These are phyloP conservation scores for Bisporella sp. DNA, from an alignment of 2,329 filamentous ascomycete genomes.

Conservation along the genomic window DNA sequence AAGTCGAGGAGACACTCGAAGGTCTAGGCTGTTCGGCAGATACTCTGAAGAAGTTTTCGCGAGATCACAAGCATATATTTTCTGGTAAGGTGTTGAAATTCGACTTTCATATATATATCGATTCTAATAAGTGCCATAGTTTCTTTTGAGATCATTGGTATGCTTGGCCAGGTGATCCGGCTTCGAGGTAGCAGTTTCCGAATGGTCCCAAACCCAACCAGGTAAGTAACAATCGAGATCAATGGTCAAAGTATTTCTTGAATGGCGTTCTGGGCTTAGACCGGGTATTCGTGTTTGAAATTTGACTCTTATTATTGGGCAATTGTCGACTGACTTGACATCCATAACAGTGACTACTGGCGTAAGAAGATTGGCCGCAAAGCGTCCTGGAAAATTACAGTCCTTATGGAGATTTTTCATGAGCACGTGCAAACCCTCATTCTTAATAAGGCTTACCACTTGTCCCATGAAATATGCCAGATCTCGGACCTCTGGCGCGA, in stretches of 20 bases:
- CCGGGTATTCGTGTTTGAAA: too few relatives aligned
- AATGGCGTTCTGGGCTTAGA: too few relatives aligned
- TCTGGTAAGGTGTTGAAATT: constrained; percentile 12
- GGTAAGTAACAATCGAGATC: too few relatives aligned
- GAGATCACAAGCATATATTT: constrained; percentile 26
- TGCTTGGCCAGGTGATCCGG: constrained; percentile 45
- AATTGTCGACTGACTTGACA: too few relatives aligned
- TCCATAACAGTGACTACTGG: constrained; percentile 37
- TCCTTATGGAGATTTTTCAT: constrained; percentile 25
- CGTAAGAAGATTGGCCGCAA: constrained; percentile 30
- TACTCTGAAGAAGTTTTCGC: constrained; percentile 36
- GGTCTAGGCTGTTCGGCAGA: constrained; percentile 47
- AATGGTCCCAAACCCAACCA: constrained; percentile 49
- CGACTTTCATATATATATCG: not conserved
- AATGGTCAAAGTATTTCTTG: too few relatives aligned
- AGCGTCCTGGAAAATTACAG: constrained; percentile 22
- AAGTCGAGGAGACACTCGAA: constrained; percentile 45
- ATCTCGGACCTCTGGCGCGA: constrained; percentile 15
- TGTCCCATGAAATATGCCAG: constrained; percentile 6
- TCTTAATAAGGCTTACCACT: not conserved
- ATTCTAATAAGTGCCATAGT: constrained; percentile 30
- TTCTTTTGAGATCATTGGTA: constrained; percentile 51
- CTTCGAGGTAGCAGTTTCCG: constrained; percentile 43
- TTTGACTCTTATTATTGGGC: too few relatives aligned
- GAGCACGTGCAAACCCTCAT: constrained; percentile 12